Base-by-base conservation (phyloP, 306 rosid genomes). In the Quercus dentata region DNA sequence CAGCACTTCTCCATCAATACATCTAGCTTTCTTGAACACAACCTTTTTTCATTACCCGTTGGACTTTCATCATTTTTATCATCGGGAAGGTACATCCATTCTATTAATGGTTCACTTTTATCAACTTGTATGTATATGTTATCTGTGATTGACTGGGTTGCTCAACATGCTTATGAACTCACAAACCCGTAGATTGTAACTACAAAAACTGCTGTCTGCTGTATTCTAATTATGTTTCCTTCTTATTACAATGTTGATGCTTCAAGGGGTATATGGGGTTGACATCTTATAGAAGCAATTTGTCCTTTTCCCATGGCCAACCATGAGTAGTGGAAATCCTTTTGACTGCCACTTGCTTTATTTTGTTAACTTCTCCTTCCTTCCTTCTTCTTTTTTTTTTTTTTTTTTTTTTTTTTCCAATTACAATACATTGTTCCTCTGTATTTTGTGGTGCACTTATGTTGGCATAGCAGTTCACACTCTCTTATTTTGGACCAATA, bases 61-160 rank as follows among this genome's bases (percentile, higher is more conserved):
- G 97, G 89, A 69, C 88, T 95, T 9, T 79, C 68, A 75, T 89
- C 90, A 17, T 89, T 95, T 90, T 74, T 95, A 74, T 90, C 97
- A 38, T 85, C 86, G n/a, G 97, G 92, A 91, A 92, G 99, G 99
- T 94, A 85, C 55, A 56, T 28, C 5, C 35, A n/a, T 55, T 62
- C 7, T 33, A 19, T 7, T 35, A 35, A 35, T 9, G 5, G 52
- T 33, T 67, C 15, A n/a, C 38, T 33, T 31, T 33, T 19, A 33
- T 19, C 17, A 67, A 35, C 72, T 35, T 4, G 69, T 63, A 15
- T 63, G 3, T 27, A 28, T 23, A 5, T 63, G 5, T 2, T 25
- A 25, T 28, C n/a, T 63, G 25, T 63, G 69, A 63, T 63, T 63
- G 69, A 28, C 30, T 63, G 69, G 30, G 41, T 35, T 63, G 41